Conservation (phyloP, 805 yeast species). For the Metschnikowia kofuensis region DNA sequence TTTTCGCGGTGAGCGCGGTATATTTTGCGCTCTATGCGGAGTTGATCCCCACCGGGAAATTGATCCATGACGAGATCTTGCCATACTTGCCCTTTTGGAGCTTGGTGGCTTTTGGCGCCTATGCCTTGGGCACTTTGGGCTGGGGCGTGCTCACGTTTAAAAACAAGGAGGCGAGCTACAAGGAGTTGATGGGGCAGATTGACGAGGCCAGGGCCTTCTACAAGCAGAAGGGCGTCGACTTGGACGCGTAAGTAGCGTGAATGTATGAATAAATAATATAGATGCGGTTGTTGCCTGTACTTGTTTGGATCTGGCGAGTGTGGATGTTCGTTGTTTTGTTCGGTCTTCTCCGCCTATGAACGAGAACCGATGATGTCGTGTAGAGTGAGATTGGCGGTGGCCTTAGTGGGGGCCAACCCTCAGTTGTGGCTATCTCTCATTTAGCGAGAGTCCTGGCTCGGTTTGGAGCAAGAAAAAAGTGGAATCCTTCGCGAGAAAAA, state of each 20-base stretch:
- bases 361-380: no score
- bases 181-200: constrained; percentile 56
- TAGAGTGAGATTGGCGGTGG: no score
- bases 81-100: constrained; percentile 74
- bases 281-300: background rate
- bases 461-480: no score
- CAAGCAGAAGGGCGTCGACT: constrained; percentile 52
- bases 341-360: no score
- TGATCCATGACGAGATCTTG: constrained; percentile 49
- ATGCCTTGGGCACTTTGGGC: constrained; percentile 65
- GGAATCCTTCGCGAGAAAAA: no score
- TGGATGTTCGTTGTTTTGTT: no score
- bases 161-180: constrained; percentile 65
- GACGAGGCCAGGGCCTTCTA: constrained; percentile 62
- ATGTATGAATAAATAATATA: background rate
- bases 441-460: no score
- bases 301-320: no score
- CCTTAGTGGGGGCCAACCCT: background rate
- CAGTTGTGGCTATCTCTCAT: background rate
- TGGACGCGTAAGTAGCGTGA: constrained; percentile 19
- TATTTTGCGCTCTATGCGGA: constrained; percentile 53
- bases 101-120: constrained; percentile 64
- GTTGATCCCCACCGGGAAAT: constrained; percentile 51
- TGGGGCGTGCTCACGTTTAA: constrained; percentile 67
- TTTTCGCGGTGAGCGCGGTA: constrained; percentile 46